Evolutionary conservation across 2,329 filamentous ascomycete genomes (phyloP), one percentile per base, ranked within the genome.

Genomic region (Penicillium polonicum): DNA sequence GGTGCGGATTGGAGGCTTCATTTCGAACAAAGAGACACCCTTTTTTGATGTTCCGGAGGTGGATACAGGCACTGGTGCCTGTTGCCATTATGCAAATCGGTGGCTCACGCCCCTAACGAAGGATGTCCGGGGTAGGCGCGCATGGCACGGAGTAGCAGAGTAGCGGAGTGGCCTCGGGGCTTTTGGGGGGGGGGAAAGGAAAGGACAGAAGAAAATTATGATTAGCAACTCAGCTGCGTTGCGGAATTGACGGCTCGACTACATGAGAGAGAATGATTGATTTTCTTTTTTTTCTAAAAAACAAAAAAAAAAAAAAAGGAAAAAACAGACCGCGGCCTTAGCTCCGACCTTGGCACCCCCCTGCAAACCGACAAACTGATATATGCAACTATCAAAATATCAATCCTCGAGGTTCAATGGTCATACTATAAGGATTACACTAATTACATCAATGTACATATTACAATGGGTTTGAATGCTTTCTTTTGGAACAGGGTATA

Each of bases 31-130:
- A 19, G 21, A 21, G 2, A 12, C 35, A 25, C 17, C 33, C 29
- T 31, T 38, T 55, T 21, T 49, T 56, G 17, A 61, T 25, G 35
- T 41, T 43, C 25, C 56, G 59, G 19, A 59, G 42, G 29, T 51
- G 39, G 8, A 42, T 39, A 27, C 41, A 58, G 44, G 58, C 50
- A 36, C 48, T 55, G 19, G 55, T 52, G 35, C 58, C 52, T 31
- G 46, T 56, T n/a, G 46, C 39, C 64, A 65, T 64, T n/a, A 29
- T 60, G 55, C 23, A 36, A 39, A 38, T 23, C 23, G 27, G 13
- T 21, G 23, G 21, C 54, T 41, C 39, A 44, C 54, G 25, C 2
- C 19, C 19, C 38, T 42, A 42, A 8, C 21, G 39, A 42, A 42
- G 13, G 21, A 42, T 5, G 12, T 17, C 12, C 7, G 13, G 7